Evolutionary conservation across 768 basidiomycete species (phyloP).

Genomic region (Mycena sanguinolenta): DNA sequence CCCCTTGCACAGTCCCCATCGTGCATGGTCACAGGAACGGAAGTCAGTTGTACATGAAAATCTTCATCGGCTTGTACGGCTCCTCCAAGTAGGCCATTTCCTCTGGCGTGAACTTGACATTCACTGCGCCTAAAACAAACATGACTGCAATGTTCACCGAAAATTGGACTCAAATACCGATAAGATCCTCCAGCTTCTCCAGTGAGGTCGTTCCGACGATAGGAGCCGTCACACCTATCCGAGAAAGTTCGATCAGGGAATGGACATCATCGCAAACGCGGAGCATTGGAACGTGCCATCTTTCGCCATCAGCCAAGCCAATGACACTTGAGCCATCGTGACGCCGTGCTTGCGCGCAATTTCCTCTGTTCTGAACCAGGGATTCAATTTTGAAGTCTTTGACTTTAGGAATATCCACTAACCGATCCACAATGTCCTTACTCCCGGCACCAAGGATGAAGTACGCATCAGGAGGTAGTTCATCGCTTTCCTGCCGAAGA

Average conservation of each 20-base stretch:
- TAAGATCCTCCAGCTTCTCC: slow-evolving; percentile 49
- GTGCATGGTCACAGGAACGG: too few relatives aligned
- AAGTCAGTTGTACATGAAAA: background rate
- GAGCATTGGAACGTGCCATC: slow-evolving; percentile 32
- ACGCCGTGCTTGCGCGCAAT: slow-evolving; percentile 64
- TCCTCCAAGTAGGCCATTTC: slow-evolving; percentile 63
- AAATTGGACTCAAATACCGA: slow-evolving; percentile 24
- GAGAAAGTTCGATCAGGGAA: background rate
- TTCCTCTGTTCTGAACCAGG: slow-evolving; percentile 60
- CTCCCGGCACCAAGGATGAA: background rate
- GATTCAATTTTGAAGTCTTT: slow-evolving; percentile 16
- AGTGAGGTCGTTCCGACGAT: slow-evolving; percentile 59
- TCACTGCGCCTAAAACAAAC: slow-evolving; percentile 28
- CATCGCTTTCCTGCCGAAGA: background rate
- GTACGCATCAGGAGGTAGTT: background rate
- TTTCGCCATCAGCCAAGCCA: slow-evolving; percentile 65
- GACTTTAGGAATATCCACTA: background rate
- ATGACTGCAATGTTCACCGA: background rate
- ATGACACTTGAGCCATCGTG: slow-evolving; percentile 70
- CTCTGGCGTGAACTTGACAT: slow-evolving; percentile 55
- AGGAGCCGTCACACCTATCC: slow-evolving; percentile 55
- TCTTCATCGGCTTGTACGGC: slow-evolving; percentile 53
- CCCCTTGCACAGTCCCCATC: too few relatives aligned
- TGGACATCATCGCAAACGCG: background rate
- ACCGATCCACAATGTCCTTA: slow-evolving; percentile 12